Evolutionary conservation across 192 early-diverging fungal species (phyloP).

Genomic region (Phlyctochytrium bullatum): DNA sequence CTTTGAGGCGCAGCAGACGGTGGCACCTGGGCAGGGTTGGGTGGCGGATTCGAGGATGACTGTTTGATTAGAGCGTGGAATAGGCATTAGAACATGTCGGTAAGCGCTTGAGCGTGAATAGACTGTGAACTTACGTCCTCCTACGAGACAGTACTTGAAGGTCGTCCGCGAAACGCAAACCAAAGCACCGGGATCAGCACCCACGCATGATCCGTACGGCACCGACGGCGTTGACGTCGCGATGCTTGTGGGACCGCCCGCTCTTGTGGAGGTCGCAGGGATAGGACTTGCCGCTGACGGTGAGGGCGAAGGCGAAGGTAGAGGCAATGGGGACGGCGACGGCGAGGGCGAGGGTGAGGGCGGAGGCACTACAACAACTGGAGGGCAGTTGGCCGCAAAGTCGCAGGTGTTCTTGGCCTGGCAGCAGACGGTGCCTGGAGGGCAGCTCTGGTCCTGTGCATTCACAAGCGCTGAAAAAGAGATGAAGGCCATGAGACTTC

Average conservation of each 20-base stretch:
- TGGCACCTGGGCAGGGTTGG: background rate
- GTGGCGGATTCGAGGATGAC: no score
- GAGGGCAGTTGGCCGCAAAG: slow-evolving; percentile 1
- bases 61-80: no score
- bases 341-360: background rate
- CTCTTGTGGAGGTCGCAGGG: background rate
- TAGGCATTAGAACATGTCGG: no score
- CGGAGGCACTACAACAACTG: background rate
- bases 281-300: background rate
- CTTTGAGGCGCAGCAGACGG: slow-evolving; percentile 16
- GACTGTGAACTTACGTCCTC: no score
- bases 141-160: background rate
- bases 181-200: background rate
- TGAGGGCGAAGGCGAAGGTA: background rate
- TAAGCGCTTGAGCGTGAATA: no score
- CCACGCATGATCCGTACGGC: no score
- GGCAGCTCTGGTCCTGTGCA: background rate
- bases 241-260: background rate
- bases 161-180: background rate
- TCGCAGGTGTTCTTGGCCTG: slow-evolving; percentile 1
- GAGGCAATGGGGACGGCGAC: background rate
- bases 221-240: no score
- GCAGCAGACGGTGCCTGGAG: slow-evolving; percentile 3
- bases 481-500: no score
- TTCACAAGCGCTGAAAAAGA: no score